Conservation (phyloP, 2,329 filamentous ascomycete genomes). For the Uncinocarpus reesii region DNA sequence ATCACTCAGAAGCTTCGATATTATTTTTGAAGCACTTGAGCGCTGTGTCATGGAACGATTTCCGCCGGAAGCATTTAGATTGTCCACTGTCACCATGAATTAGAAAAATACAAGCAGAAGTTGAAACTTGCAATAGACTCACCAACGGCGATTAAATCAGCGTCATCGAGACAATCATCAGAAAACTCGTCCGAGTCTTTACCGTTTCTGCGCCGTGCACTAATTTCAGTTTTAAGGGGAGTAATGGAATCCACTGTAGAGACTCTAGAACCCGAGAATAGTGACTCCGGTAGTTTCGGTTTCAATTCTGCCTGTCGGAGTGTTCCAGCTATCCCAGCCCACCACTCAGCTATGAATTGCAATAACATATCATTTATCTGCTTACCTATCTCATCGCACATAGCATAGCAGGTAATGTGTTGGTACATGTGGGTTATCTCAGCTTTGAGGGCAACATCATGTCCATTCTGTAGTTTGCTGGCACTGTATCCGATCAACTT, state of each 20-base stretch:
- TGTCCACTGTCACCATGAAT: constrained; percentile 1
- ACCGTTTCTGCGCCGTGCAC: background rate
- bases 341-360: too few species aligned
- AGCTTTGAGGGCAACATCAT: constrained; percentile 51
- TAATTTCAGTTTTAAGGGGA: background rate
- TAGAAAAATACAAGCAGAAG: background rate
- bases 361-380: background rate
- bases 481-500: constrained; percentile 39
- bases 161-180: constrained; percentile 44
- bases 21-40: background rate
- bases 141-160: constrained; percentile 41
- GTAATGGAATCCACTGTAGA: background rate
- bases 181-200: constrained; percentile 41
- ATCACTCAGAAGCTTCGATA: background rate
- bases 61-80: background rate
- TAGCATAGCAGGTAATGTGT: constrained; percentile 56
- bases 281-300: constrained; percentile 38
- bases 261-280: constrained; percentile 31
- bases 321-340: constrained; percentile 45
- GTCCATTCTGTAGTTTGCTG: constrained; percentile 51
- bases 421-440: constrained; percentile 46
- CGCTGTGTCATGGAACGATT: background rate
- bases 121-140: constrained; percentile 9
- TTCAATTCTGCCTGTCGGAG: constrained; percentile 44
- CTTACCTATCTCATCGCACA: constrained; percentile 73